Percentiles rank a stretch among this genome's conserved stretches.
Conservation (phyloP, 352 stramenopile genomes). For the Globisporangium spiculum region DNA sequence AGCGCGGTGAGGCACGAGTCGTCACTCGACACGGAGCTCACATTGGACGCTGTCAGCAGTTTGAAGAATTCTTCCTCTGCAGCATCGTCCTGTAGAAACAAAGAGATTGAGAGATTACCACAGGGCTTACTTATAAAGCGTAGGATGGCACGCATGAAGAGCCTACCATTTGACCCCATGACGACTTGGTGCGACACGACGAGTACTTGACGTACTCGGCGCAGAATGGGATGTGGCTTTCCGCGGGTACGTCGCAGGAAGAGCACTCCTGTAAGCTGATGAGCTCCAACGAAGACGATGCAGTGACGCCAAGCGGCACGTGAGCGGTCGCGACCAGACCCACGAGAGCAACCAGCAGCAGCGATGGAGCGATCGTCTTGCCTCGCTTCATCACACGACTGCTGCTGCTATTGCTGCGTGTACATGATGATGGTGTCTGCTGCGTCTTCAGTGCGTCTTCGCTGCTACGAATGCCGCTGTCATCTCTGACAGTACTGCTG, state of each 20-base stretch:
- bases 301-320: background rate
- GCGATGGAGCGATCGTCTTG: background rate
- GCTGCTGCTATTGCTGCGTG: background rate
- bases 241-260: constrained; percentile 51
- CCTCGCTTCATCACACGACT: background rate
- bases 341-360: background rate
- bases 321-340: background rate
- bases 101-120: background rate
- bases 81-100: constrained; percentile 30
- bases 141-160: background rate
- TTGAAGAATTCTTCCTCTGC: constrained; percentile 33
- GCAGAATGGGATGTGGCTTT: constrained; percentile 55
- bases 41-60: constrained; percentile 26
- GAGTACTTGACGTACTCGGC: constrained; percentile 46
- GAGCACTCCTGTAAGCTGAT: constrained; percentile 31
- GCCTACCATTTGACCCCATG: constrained; percentile 48
- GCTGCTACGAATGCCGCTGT: background rate
- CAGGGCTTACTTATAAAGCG: background rate
- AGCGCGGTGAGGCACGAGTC: constrained; percentile 33
- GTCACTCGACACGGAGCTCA: background rate
- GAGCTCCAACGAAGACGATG: constrained; percentile 5
- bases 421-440: background rate
- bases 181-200: constrained; percentile 44
- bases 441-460: background rate
- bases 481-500: background rate